Conservation (phyloP, 2,329 filamentous ascomycete genomes). For the Pseudogymnoascus sp. region DNA sequence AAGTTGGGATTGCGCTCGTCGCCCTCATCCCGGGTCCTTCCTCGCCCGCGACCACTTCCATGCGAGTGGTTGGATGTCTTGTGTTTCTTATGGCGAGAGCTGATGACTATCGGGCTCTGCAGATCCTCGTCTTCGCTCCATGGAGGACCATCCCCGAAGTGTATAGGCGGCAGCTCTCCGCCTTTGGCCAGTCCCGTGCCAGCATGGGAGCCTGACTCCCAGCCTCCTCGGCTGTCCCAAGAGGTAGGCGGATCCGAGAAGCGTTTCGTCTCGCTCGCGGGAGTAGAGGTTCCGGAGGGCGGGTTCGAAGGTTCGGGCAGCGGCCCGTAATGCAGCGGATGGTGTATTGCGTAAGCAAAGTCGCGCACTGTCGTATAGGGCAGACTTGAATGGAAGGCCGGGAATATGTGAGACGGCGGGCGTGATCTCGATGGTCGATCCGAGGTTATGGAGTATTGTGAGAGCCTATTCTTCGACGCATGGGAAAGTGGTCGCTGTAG, state of each 20-base stretch:
- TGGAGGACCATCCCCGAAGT: slow-evolving; percentile 80
- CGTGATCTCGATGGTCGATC: slow-evolving; percentile 58
- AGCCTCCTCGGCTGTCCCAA: slow-evolving; percentile 63
- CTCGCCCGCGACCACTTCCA: slow-evolving; percentile 29
- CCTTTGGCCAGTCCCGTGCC: slow-evolving; percentile 48
- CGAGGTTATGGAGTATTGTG: slow-evolving; percentile 71
- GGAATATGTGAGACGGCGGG: slow-evolving; percentile 73
- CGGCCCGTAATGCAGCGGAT: slow-evolving; percentile 93
- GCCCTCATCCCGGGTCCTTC: slow-evolving; percentile 40
- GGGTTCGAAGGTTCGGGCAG: slow-evolving; percentile 62
- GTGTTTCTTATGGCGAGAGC: slow-evolving; percentile 76
- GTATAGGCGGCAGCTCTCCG: slow-evolving; percentile 70
- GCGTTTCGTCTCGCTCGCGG: slow-evolving; percentile 65
- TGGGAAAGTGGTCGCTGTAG: slow-evolving; percentile 63
- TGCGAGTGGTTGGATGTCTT: slow-evolving; percentile 56
- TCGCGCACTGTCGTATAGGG: slow-evolving; percentile 87
- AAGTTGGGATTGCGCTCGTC: slow-evolving; percentile 35
- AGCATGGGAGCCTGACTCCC: slow-evolving; percentile 38
- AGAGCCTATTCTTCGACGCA: slow-evolving; percentile 72
- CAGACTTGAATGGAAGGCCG: slow-evolving; percentile 76
- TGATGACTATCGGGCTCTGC: slow-evolving; percentile 78
- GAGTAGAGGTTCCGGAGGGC: slow-evolving; percentile 76
- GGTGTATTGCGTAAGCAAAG: slow-evolving; percentile 78
- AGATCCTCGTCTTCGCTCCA: slow-evolving; percentile 95
- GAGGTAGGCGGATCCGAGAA: slow-evolving; percentile 73